Percentiles rank a stretch among this genome's conserved stretches.
Evolutionary conservation across 2,329 filamentous ascomycete species (phyloP).

Genomic region (Hymenoscyphus fraxineus): DNA sequence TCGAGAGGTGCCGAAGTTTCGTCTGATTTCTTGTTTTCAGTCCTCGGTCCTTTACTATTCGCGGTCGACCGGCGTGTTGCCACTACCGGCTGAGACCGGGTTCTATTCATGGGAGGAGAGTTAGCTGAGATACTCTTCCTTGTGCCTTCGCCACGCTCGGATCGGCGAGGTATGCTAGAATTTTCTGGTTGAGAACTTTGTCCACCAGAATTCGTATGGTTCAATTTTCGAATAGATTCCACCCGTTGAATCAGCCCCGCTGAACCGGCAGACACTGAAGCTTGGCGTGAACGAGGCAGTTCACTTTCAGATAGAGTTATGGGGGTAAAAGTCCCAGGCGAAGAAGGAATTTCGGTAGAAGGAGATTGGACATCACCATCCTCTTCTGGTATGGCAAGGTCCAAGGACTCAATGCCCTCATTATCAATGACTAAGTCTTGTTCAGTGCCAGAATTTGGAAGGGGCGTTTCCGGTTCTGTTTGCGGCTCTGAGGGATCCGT

Average conservation of each 20-base stretch:
- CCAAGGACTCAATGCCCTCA: slow-evolving; percentile 57
- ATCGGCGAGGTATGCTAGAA: slow-evolving; percentile 33
- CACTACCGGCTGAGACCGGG: slow-evolving; percentile 34
- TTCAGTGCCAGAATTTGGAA: slow-evolving; percentile 8
- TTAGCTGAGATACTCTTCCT: slow-evolving; percentile 22
- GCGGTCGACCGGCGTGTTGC: slow-evolving; percentile 30
- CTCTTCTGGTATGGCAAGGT: slow-evolving; percentile 47
- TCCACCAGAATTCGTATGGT: slow-evolving; percentile 12
- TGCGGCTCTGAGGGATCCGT: neutral
- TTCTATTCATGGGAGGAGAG: slow-evolving; percentile 34
- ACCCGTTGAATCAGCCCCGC: slow-evolving; percentile 30
- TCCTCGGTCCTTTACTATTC: slow-evolving; percentile 23
- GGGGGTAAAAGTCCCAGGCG: slow-evolving; percentile 12
- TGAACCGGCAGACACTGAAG: slow-evolving; percentile 21
- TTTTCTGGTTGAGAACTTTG: slow-evolving; percentile 23
- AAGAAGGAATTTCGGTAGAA: slow-evolving; percentile 14
- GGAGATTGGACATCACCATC: slow-evolving; percentile 11
- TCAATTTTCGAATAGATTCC: slow-evolving; percentile 29
- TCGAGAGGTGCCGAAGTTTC: slow-evolving; percentile 23
- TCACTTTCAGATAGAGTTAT: slow-evolving; percentile 12
- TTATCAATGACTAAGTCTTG: slow-evolving; percentile 40
- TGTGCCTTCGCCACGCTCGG: slow-evolving; percentile 28
- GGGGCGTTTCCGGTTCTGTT: neutral
- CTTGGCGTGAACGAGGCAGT: neutral
- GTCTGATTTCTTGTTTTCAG: slow-evolving; percentile 25